Evolutionary conservation across 495 filamentous ascomycete genomes (phyloP), one percentile per base, ranked within the genome.

Genomic region (Tuber indicum): DNA sequence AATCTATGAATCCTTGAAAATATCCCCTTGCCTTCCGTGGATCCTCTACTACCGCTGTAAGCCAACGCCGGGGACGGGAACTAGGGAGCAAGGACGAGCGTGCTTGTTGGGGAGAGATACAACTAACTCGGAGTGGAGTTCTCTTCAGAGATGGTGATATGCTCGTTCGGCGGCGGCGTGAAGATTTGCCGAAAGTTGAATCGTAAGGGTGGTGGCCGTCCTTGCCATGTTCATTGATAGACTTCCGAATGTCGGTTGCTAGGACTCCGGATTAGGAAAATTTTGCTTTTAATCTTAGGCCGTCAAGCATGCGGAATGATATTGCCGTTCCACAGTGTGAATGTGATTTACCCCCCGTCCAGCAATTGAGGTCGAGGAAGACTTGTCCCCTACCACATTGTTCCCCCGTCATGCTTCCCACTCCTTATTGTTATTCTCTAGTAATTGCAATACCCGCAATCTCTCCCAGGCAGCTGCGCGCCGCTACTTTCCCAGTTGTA

Each of bases 121-220:
- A 97, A 86, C 2, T 91, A 89, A 19, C 85, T 83, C 0, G 97
- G 87, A 0, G 87, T 87, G 66, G 90, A 86, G 47, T 87, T 87
- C 82, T 98, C 96, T 66, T 98, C 94, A 1, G 88, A 85, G 10
- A 91, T 87, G 62, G 90, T 89, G 72, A 98, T 88, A 14, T 88
- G 89, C 72, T 88, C 89, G 81, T 91, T 95, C 3, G 93, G 93
- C 21, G 88, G 85, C 1, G 95, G 96, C 0, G 92, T 90, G 1
- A 96, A 86, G 45, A 98, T 90, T 47, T 95, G 90, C 81, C 94
- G 94, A 84, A 98, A 93, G 45, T 89, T 91, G n/a, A n/a, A n/a
- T n/a, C n/a, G 83, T 93, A 98, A 3, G 92, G 91, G 45, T 84
- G 84, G 75, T 78, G 75, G 70, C 72, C 74, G 44, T 83, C 78